Evolutionary conservation across 805 yeast genomes (phyloP).

Genomic region (Ogataea neopini): DNA sequence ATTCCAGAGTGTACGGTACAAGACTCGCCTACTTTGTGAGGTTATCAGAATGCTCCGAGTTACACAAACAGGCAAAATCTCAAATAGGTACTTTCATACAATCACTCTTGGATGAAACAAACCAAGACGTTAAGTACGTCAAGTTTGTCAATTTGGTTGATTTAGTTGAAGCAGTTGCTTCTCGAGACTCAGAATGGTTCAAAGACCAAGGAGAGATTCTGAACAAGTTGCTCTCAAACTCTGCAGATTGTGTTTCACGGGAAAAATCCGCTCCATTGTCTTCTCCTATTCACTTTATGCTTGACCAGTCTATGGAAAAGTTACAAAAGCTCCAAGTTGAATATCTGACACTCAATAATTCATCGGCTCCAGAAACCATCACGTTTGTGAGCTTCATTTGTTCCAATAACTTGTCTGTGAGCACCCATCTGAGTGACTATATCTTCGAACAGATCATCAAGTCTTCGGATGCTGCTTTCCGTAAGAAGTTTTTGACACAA

Average conservation of each 20-base stretch:
- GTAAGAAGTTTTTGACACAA: constrained; percentile 52
- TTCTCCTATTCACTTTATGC: constrained; percentile 66
- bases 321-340: constrained; percentile 53
- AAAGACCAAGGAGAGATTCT: constrained; percentile 47
- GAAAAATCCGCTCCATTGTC: constrained; percentile 46
- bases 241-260: constrained; percentile 45
- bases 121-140: constrained; percentile 54
- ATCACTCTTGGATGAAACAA: constrained; percentile 48
- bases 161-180: constrained; percentile 53
- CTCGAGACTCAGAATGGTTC: constrained; percentile 55
- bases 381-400: constrained; percentile 45
- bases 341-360: constrained; percentile 14
- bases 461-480: constrained; percentile 45
- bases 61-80: constrained; percentile 56
- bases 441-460: constrained; percentile 58
- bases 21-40: constrained; percentile 67
- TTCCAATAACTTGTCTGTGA: constrained; percentile 46
- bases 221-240: constrained; percentile 42
- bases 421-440: constrained; percentile 53
- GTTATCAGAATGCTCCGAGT: constrained; percentile 51
- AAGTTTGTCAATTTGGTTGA: constrained; percentile 77
- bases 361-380: constrained; percentile 37
- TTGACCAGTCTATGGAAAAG: constrained; percentile 66
- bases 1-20: constrained; percentile 62
- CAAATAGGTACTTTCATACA: constrained; percentile 50